Base-by-base conservation (phyloP, 345 rosid species). In the Eucalyptus sideroxylon region DNA sequence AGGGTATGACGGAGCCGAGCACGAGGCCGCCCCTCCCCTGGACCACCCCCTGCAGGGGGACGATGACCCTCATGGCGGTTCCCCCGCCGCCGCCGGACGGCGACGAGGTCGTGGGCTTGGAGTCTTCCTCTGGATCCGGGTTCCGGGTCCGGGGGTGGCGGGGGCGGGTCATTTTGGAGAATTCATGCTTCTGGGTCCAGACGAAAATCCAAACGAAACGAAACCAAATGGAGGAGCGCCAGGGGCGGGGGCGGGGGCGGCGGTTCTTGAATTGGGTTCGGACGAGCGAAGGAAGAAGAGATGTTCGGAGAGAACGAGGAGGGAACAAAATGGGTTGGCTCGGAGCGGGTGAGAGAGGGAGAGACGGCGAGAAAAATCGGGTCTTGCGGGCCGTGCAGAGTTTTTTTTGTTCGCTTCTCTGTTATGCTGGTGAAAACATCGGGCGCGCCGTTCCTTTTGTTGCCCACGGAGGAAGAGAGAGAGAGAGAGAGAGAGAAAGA, bases 1-100 rank as follows among this genome's bases (percentile, higher is more conserved):
- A 97, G n/a, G 99, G 99, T 59, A 98, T 97, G 67, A 96, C 96
- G 55, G 98, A 95, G 88, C 99, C 99, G 56, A 98, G 88, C 87
- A 98, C 93, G n/a, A 98, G 92, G 10, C 99, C 99, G 21, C 99
- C 99, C 47, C 99, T 92, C 24, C 98, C 99, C 87, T 98, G 99
- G 86, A 97, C 99, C 37, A 98, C 93, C 6, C 99, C 99, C 89
- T 98, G 99, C 87, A 98, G 92, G 6, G 99, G 99, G 67, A 98
- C 98, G 47, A 98, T 97, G 47, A 98, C 93, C 90, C 99, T 95
- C 99, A 98, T 98, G 93, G 94, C 99, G 49, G 98, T 93, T 55
- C 96, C 94, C 56, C 96, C 92, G 42, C 95, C 90, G 62, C 96
- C 92, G 42, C 94, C 89, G 30, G 93, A 87, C 16, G 93, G 87